These are phyloP conservation scores for Conticribra guillardii DNA, from an alignment of 108 stramenopile genomes.

Conservation along the genomic window DNA sequence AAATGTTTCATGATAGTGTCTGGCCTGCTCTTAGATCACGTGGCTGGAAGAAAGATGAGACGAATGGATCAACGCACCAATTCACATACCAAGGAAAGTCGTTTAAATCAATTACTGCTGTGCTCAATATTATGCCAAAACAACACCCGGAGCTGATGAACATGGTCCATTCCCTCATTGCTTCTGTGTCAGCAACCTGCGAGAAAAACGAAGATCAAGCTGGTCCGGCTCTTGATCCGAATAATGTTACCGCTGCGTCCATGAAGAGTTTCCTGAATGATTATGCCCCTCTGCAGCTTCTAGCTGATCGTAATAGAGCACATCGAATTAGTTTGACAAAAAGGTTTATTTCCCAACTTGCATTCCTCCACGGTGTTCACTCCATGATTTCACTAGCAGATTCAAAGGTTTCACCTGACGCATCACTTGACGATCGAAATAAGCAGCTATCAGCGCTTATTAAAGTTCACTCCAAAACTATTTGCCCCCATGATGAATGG, in stretches of 20 bases:
- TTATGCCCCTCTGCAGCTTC: slow-evolving; percentile 75
- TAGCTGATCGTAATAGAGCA: slow-evolving; percentile 57
- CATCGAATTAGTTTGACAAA: slow-evolving; percentile 52
- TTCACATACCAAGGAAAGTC: slow-evolving; percentile 39
- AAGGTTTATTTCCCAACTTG: slow-evolving; percentile 41
- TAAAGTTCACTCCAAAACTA: slow-evolving; percentile 19
- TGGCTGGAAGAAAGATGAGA: slow-evolving; percentile 70
- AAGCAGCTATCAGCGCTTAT: slow-evolving; percentile 38
- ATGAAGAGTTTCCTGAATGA: slow-evolving; percentile 56
- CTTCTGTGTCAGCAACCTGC: slow-evolving; percentile 34
- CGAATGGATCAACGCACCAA: slow-evolving; percentile 20
- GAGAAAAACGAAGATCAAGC: slow-evolving; percentile 25
- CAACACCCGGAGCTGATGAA: slow-evolving; percentile 74
- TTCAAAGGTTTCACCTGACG: slow-evolving; percentile 16
- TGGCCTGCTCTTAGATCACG: slow-evolving; percentile 72
- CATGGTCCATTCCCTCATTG: slow-evolving; percentile 55
- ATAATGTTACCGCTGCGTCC: slow-evolving; percentile 38
- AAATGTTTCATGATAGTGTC: slow-evolving; percentile 49
- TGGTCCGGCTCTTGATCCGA: slow-evolving; percentile 21
- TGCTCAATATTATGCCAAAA: slow-evolving; percentile 57
- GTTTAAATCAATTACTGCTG: slow-evolving; percentile 56
- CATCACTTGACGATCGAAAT: slow-evolving; percentile 26
- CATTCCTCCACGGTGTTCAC: slow-evolving; percentile 33
- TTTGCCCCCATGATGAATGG: slow-evolving; percentile 83
- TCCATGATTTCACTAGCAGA: slow-evolving; percentile 22